phyloP scores from a whole-genome alignment of 176 grass and related monocot species.

The Carex littledalei region DNA sequence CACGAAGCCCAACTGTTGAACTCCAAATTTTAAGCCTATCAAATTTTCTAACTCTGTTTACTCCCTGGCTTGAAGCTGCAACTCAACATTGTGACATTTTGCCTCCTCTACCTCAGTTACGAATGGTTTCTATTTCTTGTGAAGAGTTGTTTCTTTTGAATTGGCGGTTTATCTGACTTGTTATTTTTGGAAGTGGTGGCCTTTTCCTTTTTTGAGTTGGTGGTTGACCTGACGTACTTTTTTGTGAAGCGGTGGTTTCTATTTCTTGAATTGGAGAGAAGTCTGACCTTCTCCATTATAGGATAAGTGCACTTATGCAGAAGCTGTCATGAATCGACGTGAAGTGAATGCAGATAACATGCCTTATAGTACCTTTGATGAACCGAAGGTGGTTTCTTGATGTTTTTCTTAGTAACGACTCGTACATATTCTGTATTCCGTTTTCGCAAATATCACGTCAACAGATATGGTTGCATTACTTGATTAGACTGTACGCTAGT shows the following conservation, averaged over 20 bases:
- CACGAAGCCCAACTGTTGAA: not conserved
- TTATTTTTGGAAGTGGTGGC: not conserved
- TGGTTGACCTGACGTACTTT: not conserved
- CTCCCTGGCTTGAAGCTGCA: not conserved
- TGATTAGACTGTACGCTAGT: not conserved
- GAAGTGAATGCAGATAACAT: not conserved
- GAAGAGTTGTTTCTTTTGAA: not conserved
- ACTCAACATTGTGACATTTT: not conserved
- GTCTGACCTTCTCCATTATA: slow-evolving; percentile 1
- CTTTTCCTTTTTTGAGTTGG: not conserved
- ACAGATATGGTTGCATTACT: not conserved
- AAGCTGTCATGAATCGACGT: not conserved
- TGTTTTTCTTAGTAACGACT: not conserved
- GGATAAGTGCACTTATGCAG: not conserved
- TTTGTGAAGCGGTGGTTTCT: not conserved
- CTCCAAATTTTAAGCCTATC: not conserved
- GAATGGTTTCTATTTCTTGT: not conserved
- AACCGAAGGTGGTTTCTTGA: slow-evolving; percentile 7
- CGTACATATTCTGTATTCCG: not conserved
- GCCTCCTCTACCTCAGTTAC: not conserved
- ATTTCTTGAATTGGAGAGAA: not conserved
- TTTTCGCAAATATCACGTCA: not conserved
- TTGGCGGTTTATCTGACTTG: not conserved
- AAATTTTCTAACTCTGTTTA: not conserved
- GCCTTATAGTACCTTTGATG: not conserved